A percentile compares a stretch with the other conserved stretches of the same genome.
Conservation (phyloP, 257 asterid genomes). For the Vinca minor region DNA sequence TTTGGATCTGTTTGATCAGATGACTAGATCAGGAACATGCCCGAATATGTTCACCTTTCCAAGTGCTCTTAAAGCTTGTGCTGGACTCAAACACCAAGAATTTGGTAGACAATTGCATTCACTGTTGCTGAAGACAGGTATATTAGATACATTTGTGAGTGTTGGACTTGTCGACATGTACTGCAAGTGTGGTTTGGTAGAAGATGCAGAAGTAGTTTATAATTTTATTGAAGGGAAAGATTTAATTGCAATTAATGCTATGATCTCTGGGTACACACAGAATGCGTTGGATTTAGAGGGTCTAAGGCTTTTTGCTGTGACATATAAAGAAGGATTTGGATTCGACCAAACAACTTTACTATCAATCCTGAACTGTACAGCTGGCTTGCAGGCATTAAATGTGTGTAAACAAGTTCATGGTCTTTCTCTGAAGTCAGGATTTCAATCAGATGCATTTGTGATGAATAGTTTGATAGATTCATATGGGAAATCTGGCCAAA, state of each 20-base stretch:
- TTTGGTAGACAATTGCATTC: slow-evolving; percentile 57
- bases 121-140: slow-evolving; percentile 42
- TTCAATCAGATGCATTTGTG: slow-evolving; percentile 44
- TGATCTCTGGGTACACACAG: slow-evolving; percentile 51
- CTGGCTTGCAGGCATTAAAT: slow-evolving; percentile 29
- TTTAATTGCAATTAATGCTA: slow-evolving; percentile 50
- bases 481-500: slow-evolving; percentile 48
- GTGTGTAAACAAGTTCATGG: slow-evolving; percentile 56
- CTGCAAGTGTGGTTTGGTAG: slow-evolving; percentile 44
- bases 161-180: slow-evolving; percentile 76
- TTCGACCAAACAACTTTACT: slow-evolving; percentile 54
- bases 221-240: slow-evolving; percentile 41
- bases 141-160: slow-evolving; percentile 45
- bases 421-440: slow-evolving; percentile 50
- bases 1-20: slow-evolving; percentile 42
- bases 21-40: slow-evolving; percentile 42
- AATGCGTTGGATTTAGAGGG: slow-evolving; percentile 45
- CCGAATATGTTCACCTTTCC: slow-evolving; percentile 66
- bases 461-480: slow-evolving; percentile 54
- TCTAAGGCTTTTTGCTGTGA: slow-evolving; percentile 40
- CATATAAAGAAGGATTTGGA: slow-evolving; percentile 28
- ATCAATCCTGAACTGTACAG: slow-evolving; percentile 52
- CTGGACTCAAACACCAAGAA: slow-evolving; percentile 38
- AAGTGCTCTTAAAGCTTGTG: slow-evolving; percentile 74
- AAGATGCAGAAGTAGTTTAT: slow-evolving; percentile 39